These are phyloP conservation scores for Skeletonema tropicum DNA, from an alignment of 108 stramenopile genomes.

Conservation along the genomic window DNA sequence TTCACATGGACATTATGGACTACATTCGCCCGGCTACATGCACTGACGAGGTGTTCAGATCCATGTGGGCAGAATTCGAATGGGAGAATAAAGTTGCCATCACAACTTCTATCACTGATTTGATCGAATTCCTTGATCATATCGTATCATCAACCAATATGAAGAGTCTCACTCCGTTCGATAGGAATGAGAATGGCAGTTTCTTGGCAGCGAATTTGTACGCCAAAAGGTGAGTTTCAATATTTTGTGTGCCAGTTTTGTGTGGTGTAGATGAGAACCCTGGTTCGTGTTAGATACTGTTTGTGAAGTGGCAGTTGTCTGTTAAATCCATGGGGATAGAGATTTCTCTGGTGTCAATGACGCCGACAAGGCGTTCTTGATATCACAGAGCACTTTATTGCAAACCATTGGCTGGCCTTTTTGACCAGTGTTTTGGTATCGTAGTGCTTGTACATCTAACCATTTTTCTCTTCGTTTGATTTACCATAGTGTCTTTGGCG, in stretches of 20 bases:
- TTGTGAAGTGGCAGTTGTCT: conserved; percentile 58
- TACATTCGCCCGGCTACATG: conserved; percentile 98
- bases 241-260: not conserved
- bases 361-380: conserved; percentile 83
- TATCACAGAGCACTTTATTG: conserved; percentile 50
- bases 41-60: conserved; percentile 95
- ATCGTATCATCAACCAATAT: conserved; percentile 97
- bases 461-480: conserved; percentile 21
- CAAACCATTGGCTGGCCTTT: conserved; percentile 46
- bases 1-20: conserved; percentile 99
- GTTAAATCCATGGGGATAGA: conserved; percentile 72
- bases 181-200: conserved; percentile 67
- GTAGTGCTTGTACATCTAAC: conserved; percentile 62
- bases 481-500: conserved; percentile 92
- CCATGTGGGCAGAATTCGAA: conserved; percentile 99
- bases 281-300: conserved; percentile 88
- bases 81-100: conserved; percentile 99
- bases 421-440: conserved; percentile 57
- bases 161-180: conserved; percentile 93
- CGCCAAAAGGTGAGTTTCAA: conserved; percentile 83
- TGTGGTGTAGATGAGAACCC: conserved; percentile 38
- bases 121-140: conserved; percentile 94
- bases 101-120: conserved; percentile 87
- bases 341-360: conserved; percentile 24
- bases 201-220: conserved; percentile 99